A percentile compares a stretch with the other conserved stretches of the same genome.
Evolutionary conservation across 1,139 yeast species (phyloP).

Genomic region (Geotrichum macrosporum): DNA sequence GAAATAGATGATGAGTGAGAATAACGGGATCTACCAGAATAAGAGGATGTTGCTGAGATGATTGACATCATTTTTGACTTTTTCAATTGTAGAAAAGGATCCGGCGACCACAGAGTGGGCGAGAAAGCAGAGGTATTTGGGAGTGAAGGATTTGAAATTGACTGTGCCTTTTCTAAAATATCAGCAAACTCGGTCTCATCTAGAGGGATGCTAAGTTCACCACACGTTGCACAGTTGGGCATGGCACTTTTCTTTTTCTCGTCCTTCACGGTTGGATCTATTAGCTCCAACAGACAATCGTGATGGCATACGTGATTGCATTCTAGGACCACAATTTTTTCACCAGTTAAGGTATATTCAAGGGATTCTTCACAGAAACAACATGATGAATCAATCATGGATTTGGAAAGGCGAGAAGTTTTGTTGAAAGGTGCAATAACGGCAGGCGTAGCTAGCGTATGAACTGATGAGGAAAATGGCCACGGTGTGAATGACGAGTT

Average conservation of each 20-base stretch:
- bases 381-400: conserved; percentile 21
- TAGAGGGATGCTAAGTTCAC: conserved; percentile 26
- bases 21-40: background rate
- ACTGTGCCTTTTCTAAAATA: conserved; percentile 9
- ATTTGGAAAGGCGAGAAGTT: conserved; percentile 7
- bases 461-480: too few species aligned
- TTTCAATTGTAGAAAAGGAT: background rate
- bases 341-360: conserved; percentile 27
- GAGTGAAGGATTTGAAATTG: too few species aligned
- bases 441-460: background rate
- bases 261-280: conserved; percentile 16
- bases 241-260: conserved; percentile 19
- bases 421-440: background rate
- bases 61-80: background rate
- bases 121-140: background rate
- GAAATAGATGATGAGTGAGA: conserved; percentile 8
- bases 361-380: conserved; percentile 33
- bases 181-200: conserved; percentile 25
- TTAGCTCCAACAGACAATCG: conserved; percentile 27
- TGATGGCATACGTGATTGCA: conserved; percentile 30
- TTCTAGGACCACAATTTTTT: conserved; percentile 25
- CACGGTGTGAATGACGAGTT: too few species aligned
- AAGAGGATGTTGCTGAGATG: background rate
- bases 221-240: conserved; percentile 31
- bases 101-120: background rate